Evolutionary conservation across 768 basidiomycete genomes (phyloP), one percentile per base, ranked within the genome.

Genomic region (Lactarius hengduanensis): DNA sequence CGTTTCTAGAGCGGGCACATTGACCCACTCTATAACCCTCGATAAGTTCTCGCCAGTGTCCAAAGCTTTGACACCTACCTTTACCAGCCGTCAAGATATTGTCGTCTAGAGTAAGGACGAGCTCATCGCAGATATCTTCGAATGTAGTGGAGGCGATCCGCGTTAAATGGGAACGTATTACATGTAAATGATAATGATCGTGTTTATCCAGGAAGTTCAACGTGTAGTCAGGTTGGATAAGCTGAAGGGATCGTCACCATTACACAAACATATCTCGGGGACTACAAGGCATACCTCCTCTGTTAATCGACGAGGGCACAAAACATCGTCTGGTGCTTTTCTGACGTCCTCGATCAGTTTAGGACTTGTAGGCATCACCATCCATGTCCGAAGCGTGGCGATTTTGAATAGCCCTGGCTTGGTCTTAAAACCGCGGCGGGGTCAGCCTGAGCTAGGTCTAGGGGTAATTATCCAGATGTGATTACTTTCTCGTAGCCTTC

Each of bases 291-390:
- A 4, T 38, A 38, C 38, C 38, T 38, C 38, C 38, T 38, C 38
- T 38, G 38, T 13, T 38, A 4, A 1, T 13, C 13, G 38, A 38
- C 13, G 38, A 38, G 80, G 76, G 34, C 82, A 83, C 5, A 84
- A 73, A 32, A 77, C 76, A n/a, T 81, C 76, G 57, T 83, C 82
- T 6, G 76, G 76, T n/a, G 80, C 79, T 64, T 74, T 80, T 28
- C 83, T 78, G 20, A 88, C 70, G 50, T 87, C 86, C 7, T 86
- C 81, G 15, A 85, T 73, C 56, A 80, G 74, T 26, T 26, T 26
- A 26, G 26, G 26, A 26, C 26, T 26, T 26, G 26, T 26, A 26
- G 26, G 26, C 26, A 26, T 26, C 26, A 26, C 26, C 26, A 26
- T 26, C 26, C 26, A 26, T 26, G 26, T 26, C 26, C 26, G 26